A percentile compares a stretch with the other conserved stretches of the same genome.
phyloP scores from a whole-genome alignment of 2,329 filamentous ascomycete species.

The Ambrosiella cleistominuta region DNA sequence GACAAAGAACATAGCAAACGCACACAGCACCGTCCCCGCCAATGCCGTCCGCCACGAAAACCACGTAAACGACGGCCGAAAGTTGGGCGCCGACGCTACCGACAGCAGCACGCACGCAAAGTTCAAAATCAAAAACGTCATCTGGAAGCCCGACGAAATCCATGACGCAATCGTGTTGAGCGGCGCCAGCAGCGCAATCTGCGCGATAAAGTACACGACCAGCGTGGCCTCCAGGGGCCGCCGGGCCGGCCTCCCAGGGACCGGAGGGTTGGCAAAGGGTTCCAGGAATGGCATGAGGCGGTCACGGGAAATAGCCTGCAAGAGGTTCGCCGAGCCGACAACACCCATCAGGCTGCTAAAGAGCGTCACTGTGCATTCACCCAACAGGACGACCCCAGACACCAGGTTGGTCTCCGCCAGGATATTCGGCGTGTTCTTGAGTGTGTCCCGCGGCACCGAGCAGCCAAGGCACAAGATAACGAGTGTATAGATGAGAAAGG shows the following conservation, averaged over 20 bases:
- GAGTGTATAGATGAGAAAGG: conserved; percentile 46
- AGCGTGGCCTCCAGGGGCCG: conserved; percentile 39
- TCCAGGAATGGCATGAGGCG: conserved; percentile 59
- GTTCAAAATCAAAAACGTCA: conserved; percentile 84
- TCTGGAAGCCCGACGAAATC: conserved; percentile 82
- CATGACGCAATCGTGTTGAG: conserved; percentile 80
- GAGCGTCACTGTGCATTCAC: conserved; percentile 66
- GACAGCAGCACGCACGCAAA: conserved; percentile 74
- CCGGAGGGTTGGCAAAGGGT: conserved; percentile 41
- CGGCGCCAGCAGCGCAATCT: conserved; percentile 64
- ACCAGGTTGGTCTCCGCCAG: conserved; percentile 71
- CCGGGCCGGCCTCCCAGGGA: conserved; percentile 6
- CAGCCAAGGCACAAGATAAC: conserved; percentile 46
- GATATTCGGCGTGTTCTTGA: conserved; percentile 60
- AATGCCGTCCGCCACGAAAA: conserved; percentile 76
- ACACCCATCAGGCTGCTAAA: conserved; percentile 81
- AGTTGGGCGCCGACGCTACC: conserved; percentile 75
- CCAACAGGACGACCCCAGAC: conserved; percentile 53
- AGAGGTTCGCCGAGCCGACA: conserved; percentile 66
- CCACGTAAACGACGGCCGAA: conserved; percentile 73
- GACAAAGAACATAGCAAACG: conserved; percentile 76
- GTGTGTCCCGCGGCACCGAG: conserved; percentile 57
- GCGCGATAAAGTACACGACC: conserved; percentile 56
- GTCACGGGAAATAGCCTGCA: conserved; percentile 69
- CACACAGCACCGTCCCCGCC: conserved; percentile 56